Percentiles rank a stretch among this genome's conserved stretches.
Conservation (phyloP, 73 alveolate genomes). For the Paramecium caudatum region DNA sequence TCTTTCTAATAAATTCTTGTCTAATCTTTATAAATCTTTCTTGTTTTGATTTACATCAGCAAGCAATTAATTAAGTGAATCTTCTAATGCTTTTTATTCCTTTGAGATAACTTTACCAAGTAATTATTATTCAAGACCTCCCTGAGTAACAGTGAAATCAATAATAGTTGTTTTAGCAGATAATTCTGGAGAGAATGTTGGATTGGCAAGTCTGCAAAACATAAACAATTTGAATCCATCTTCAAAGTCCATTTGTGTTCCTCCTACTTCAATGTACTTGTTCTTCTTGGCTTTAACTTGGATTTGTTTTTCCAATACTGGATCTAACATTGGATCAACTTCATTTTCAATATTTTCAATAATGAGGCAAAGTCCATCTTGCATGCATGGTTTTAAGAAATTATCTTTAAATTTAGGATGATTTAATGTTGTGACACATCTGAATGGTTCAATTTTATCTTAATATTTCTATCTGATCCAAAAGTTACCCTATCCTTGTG, state of each 20-base stretch:
- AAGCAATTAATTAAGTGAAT: slow-evolving; percentile 95
- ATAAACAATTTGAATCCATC: slow-evolving; percentile 90
- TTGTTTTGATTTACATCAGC: slow-evolving; percentile 81
- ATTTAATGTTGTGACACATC: slow-evolving; percentile 89
- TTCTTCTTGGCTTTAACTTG: slow-evolving; percentile 93
- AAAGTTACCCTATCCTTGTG: slow-evolving; percentile 99
- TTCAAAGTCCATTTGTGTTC: slow-evolving; percentile 97
- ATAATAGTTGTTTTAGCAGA: slow-evolving; percentile 99
- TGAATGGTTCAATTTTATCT: slow-evolving; percentile 81
- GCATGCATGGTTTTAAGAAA: slow-evolving; percentile 81
- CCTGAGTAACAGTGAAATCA: slow-evolving; percentile 99
- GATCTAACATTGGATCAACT: slow-evolving; percentile 99
- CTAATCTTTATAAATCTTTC: slow-evolving; percentile 84
- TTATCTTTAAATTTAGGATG: slow-evolving; percentile 93
- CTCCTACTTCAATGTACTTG: slow-evolving; percentile 96
- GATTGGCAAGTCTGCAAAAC: slow-evolving; percentile 98
- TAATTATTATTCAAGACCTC: slow-evolving; percentile 97
- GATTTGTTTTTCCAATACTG: slow-evolving; percentile 98
- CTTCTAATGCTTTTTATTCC: slow-evolving; percentile 99
- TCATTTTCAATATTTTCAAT: slow-evolving; percentile 99
- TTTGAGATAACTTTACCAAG: slow-evolving; percentile 86
- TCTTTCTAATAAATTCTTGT: slow-evolving; percentile 93
- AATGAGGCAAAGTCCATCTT: slow-evolving; percentile 96
- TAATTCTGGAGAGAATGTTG: slow-evolving; percentile 99
- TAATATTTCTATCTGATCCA: slow-evolving; percentile 96